phyloP scores from a whole-genome alignment of 75 land plant genomes.

The Pinus tabuliformis region DNA sequence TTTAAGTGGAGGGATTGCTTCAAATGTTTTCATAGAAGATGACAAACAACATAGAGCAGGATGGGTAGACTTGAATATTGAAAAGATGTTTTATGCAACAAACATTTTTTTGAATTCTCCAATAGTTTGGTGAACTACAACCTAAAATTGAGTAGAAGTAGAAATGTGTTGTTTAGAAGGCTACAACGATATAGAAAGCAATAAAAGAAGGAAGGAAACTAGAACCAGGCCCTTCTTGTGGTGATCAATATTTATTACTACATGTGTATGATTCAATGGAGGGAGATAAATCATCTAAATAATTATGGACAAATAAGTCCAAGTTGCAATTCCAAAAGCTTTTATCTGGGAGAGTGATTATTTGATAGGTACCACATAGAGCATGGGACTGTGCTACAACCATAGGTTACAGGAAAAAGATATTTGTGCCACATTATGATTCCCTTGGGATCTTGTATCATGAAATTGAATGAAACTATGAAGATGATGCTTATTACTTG shows the following conservation, averaged over 20 bases:
- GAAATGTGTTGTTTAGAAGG: slow-evolving; percentile 94
- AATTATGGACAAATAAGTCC: slow-evolving; percentile 47
- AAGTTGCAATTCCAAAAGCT: slow-evolving; percentile 53
- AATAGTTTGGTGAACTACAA: slow-evolving; percentile 82
- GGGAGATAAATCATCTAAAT: not conserved
- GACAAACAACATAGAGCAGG: no score
- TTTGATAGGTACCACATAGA: slow-evolving; percentile 94
- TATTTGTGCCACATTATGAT: slow-evolving; percentile 96
- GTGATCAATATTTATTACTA: slow-evolving; percentile 42
- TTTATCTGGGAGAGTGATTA: slow-evolving; percentile 70
- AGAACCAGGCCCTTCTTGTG: slow-evolving; percentile 82
- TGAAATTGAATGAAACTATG: slow-evolving; percentile 66
- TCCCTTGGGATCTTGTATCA: slow-evolving; percentile 56
- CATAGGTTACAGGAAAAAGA: slow-evolving; percentile 77
- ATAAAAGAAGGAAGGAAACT: slow-evolving; percentile 83
- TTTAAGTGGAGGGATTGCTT: slow-evolving; percentile 94
- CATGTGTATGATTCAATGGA: slow-evolving; percentile 14
- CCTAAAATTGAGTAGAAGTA: slow-evolving; percentile 92
- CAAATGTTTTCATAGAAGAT: slow-evolving; percentile 86
- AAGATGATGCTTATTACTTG: slow-evolving; percentile 98
- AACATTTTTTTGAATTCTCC: slow-evolving; percentile 82
- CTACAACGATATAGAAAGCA: slow-evolving; percentile 86
- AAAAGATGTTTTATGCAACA: slow-evolving; percentile 96
- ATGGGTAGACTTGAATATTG: no score
- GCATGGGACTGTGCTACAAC: slow-evolving; percentile 90